These are phyloP conservation scores for Penicillium italicum DNA, from an alignment of 2,329 filamentous ascomycete genomes.

Conservation along the genomic window DNA sequence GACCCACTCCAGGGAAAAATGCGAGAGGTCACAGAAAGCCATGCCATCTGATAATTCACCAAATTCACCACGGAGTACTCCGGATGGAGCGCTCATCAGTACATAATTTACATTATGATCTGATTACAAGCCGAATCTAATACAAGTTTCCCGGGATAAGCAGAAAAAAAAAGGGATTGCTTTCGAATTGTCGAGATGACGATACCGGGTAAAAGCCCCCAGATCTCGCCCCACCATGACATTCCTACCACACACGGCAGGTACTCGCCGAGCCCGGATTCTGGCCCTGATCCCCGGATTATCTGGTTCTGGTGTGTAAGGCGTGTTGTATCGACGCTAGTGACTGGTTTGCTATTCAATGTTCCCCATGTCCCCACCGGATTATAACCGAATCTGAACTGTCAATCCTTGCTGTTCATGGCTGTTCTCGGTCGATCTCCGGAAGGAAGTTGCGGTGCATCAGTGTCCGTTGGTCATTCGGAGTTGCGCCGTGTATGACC, in stretches of 20 bases:
- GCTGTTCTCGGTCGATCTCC: slow-evolving; percentile 16
- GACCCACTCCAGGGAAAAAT: not conserved
- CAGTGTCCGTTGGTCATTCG: slow-evolving; percentile 2
- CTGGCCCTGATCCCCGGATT: not conserved
- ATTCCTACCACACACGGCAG: not conserved
- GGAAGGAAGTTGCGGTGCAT: slow-evolving; percentile 13
- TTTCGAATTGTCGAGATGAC: not conserved
- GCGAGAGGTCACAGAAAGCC: not conserved
- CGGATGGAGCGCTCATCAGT: not conserved
- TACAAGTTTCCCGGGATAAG: not conserved
- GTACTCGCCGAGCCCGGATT: not conserved
- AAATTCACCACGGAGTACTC: not conserved
- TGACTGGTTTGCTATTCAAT: not conserved
- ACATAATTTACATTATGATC: not conserved
- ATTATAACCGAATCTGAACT: slow-evolving; percentile 10
- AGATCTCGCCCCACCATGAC: not conserved
- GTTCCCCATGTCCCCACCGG: slow-evolving; percentile 2
- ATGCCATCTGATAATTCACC: not conserved
- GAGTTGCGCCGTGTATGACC: slow-evolving; percentile 9
- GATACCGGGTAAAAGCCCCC: not conserved
- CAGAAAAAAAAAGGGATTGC: not conserved
- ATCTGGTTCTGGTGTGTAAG: not conserved
- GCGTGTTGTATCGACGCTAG: not conserved
- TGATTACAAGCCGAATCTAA: not conserved
- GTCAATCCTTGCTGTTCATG: slow-evolving; percentile 10